These are phyloP conservation scores for Avena atlantica DNA, from an alignment of 176 grass and related monocot species.

Conservation along the genomic window DNA sequence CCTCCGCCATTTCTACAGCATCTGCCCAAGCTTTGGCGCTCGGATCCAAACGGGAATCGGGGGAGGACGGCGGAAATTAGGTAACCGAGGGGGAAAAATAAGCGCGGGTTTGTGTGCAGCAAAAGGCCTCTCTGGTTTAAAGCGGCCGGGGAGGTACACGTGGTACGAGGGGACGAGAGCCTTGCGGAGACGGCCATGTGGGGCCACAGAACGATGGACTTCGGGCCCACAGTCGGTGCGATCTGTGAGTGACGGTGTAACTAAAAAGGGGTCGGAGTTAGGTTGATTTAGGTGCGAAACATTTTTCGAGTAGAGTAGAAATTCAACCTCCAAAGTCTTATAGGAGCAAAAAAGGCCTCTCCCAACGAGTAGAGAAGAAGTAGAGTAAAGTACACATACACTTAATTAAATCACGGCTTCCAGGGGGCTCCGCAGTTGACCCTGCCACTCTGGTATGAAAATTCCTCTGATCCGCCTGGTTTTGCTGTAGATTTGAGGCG, in stretches of 20 bases:
- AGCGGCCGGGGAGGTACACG: constrained; percentile 48
- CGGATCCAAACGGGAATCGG: constrained; percentile 44
- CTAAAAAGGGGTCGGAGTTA: constrained; percentile 16
- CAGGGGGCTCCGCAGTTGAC: no score
- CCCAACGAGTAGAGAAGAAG: no score
- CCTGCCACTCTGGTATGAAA: no score
- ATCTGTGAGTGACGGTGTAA: constrained; percentile 35
- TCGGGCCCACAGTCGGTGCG: constrained; percentile 26
- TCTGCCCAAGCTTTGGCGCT: constrained; percentile 39
- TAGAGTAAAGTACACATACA: no score
- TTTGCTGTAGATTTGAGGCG: no score
- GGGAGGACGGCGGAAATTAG: constrained; percentile 6
- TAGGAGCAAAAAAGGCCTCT: no score
- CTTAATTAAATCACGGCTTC: no score
- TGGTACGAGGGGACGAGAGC: not conserved
- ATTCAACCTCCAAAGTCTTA: no score
- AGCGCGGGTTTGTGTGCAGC: constrained; percentile 50
- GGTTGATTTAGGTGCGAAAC: constrained; percentile 43
- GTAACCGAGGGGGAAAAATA: constrained; percentile 19
- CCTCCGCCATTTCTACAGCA: constrained; percentile 58
- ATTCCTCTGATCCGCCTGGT: no score
- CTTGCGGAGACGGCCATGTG: constrained; percentile 17
- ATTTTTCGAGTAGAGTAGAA: not conserved
- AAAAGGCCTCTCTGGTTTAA: constrained; percentile 48
- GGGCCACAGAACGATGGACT: not conserved